Evolutionary conservation across 1,284 basidiomycete genomes (phyloP).

Genomic region (Naganishia liquefaciens): DNA sequence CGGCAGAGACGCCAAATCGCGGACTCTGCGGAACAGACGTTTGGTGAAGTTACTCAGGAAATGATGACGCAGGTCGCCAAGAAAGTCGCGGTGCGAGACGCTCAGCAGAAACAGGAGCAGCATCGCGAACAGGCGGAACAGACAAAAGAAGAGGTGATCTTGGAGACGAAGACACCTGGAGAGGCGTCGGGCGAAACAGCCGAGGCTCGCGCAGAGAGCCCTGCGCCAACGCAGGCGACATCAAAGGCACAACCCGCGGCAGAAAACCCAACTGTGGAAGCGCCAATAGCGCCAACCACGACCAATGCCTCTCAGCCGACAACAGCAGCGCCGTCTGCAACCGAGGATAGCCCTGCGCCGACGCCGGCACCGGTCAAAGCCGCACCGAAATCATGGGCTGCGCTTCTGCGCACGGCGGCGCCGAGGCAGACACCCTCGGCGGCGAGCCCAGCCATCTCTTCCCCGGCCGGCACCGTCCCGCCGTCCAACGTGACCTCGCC

Average conservation of each 20-base stretch:
- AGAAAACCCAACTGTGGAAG: background rate
- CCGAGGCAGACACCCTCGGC: conserved; percentile 23
- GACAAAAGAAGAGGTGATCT: background rate
- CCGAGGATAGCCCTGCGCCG: conserved; percentile 16
- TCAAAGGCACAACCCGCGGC: background rate
- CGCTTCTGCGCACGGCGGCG: conserved; percentile 60
- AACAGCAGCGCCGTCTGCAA: background rate
- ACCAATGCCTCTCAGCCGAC: background rate
- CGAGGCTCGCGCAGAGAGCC: background rate
- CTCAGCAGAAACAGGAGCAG: background rate
- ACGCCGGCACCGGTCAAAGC: conserved; percentile 44
- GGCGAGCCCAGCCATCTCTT: conserved; percentile 35
- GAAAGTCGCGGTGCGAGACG: background rate
- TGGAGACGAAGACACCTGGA: background rate
- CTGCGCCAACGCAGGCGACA: background rate
- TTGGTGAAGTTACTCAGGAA: conserved; percentile 9
- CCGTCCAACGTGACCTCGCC: conserved; percentile 40
- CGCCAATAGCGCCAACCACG: background rate
- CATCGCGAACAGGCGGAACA: background rate
- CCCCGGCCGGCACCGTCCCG: conserved; percentile 35
- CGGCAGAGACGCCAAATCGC: background rate
- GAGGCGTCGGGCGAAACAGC: background rate
- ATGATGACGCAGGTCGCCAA: conserved; percentile 7
- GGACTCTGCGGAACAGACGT: background rate
- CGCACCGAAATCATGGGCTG: conserved; percentile 69